Evolutionary conservation across 768 basidiomycete genomes (phyloP), one percentile per base, ranked within the genome.

Genomic region (Naganishia friedmannii): DNA sequence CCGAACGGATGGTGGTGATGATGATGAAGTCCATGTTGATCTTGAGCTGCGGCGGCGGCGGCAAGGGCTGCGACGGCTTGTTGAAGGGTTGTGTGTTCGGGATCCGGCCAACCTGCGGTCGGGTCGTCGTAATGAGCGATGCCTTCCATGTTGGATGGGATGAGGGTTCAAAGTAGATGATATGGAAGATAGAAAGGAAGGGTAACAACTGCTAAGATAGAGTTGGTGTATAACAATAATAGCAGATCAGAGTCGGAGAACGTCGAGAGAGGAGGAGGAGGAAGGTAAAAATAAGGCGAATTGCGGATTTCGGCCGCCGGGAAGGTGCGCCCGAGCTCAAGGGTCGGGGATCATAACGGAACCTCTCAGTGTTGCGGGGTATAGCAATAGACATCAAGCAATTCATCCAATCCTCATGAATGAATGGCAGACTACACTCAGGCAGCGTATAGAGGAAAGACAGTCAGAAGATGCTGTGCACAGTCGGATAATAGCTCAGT

Each of bases 41-140:
- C 60, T 13, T 63, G 60, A 17, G 60, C 60, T 63, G 60, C 60
- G 12, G 60, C 60, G 5, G 60, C 60, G 17, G 60, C 60, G 29
- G 60, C 60, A 15, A 63, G 26, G 37, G 60, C 60, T 42, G 60
- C 60, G 26, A 63, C 60, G 37, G 60, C 60, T 29, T 63, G 60
- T 34, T 63, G 60, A 12, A 63, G 39, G 5, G 60, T 63, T 63
- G 60, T 63, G 42, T 63, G 60, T 45, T 63, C 60, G 2, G 60
- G 60, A 46, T 63, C 60, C 28, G 60, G 60, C 60, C 60, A 63
- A 17, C 60, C 60, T 63, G 60, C 60, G 3, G 60, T 63, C 13
- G 60, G 60, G 60, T 63, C 60, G 60, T 63, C 60, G 42, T 63
- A 63, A 42, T 63, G 60, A 13, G 39, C 60, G n/a, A 63, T 34